Conservation (phyloP, 2,329 filamentous ascomycete species). For the Colletotrichum sansevieriae region DNA sequence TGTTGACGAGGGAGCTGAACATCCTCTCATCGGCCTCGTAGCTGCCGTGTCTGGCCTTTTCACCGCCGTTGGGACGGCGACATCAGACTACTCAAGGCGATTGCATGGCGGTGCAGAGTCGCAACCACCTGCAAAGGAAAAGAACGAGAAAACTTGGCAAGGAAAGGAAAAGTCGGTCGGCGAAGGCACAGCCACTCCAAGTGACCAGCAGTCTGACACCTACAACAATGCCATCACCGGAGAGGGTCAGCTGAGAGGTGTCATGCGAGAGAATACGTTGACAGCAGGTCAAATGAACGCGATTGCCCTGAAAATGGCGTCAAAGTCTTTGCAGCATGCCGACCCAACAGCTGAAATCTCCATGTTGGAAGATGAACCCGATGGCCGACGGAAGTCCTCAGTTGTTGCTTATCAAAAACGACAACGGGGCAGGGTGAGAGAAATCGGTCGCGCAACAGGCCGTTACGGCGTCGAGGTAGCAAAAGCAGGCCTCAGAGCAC, state of each 20-base stretch:
- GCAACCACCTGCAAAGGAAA: background rate
- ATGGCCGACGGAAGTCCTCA: conserved; percentile 3
- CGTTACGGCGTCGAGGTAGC: conserved; percentile 72
- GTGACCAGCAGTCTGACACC: background rate
- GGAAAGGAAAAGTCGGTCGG: conserved; percentile 4
- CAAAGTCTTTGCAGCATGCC: conserved; percentile 61
- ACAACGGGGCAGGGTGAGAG: conserved; percentile 39
- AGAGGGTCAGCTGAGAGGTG: background rate
- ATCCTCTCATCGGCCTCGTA: conserved; percentile 74
- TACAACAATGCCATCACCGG: background rate
- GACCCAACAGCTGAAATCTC: conserved; percentile 52
- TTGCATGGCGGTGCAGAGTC: conserved; percentile 26
- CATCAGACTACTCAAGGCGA: conserved; percentile 43
- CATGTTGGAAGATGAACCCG: conserved; percentile 1
- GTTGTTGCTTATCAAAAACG: background rate
- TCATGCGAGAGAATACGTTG: conserved; percentile 13
- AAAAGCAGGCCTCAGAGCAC: conserved; percentile 72
- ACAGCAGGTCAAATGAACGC: conserved; percentile 48
- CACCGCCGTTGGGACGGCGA: conserved; percentile 72
- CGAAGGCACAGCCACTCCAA: conserved; percentile 18
- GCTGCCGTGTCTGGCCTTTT: conserved; percentile 76
- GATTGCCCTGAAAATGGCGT: conserved; percentile 49
- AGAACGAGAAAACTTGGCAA: background rate
- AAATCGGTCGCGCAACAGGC: conserved; percentile 56
- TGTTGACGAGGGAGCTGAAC: conserved; percentile 73